Conservation (phyloP, 139 green algal species). For the Penium margaritaceum region DNA sequence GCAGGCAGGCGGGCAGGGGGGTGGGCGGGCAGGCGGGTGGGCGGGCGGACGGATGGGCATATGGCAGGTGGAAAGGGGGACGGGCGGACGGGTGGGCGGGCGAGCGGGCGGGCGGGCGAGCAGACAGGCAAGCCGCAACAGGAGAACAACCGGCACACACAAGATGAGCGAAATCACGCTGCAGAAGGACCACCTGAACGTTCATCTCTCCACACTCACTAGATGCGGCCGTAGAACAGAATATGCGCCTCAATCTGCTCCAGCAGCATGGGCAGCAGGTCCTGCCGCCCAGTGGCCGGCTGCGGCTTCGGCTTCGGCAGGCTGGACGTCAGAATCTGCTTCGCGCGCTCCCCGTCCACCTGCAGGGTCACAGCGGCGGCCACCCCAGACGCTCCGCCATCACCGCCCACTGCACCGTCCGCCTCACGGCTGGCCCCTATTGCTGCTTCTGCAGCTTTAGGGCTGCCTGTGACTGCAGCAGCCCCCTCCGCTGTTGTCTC, state of each 20-base stretch:
- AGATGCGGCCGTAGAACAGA: constrained; percentile 9
- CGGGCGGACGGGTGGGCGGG: too few relatives aligned
- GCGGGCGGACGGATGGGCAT: too few relatives aligned
- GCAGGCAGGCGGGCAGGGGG: too few relatives aligned
- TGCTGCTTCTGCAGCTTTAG: background rate
- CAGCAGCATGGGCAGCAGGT: background rate
- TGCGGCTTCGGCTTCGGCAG: background rate
- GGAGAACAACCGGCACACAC: too few relatives aligned
- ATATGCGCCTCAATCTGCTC: constrained; percentile 10
- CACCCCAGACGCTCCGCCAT: background rate
- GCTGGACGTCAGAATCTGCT: constrained; percentile 9
- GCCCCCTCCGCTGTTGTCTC: too few relatives aligned
- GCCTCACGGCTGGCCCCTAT: background rate
- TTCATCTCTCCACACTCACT: background rate
- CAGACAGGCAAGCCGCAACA: too few relatives aligned
- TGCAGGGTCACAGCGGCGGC: background rate
- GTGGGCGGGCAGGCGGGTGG: too few relatives aligned
- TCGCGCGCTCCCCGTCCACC: background rate
- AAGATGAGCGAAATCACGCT: too few relatives aligned
- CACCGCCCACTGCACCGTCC: background rate
- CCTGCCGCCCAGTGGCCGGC: background rate
- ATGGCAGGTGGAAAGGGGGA: too few relatives aligned
- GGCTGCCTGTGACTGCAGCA: background rate
- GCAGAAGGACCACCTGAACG: too few relatives aligned
- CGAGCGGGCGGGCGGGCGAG: too few relatives aligned